These are phyloP conservation scores for Peronospora farinosa DNA, from an alignment of 352 stramenopile species.

Conservation along the genomic window DNA sequence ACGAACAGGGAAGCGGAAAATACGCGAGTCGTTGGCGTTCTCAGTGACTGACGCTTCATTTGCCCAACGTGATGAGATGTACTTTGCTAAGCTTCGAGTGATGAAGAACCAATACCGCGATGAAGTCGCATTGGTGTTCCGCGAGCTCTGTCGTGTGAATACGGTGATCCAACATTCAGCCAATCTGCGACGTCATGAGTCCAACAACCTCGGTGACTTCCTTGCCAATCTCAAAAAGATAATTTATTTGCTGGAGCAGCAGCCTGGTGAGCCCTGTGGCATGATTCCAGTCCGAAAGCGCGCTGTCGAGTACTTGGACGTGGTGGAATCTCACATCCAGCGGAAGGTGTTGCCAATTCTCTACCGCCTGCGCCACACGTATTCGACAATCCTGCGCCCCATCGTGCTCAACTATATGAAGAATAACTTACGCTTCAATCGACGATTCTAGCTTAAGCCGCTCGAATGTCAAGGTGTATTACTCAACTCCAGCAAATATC, in stretches of 20 bases:
- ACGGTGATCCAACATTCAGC: conserved; percentile 74
- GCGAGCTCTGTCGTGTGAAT: conserved; percentile 74
- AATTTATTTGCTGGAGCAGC: conserved; percentile 86
- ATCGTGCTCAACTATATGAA: conserved; percentile 76
- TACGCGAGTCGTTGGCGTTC: conserved; percentile 13
- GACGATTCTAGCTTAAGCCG: conserved; percentile 25
- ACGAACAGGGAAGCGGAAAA: conserved; percentile 26
- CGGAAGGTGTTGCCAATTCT: conserved; percentile 80
- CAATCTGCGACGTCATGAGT: conserved; percentile 67
- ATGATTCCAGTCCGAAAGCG: conserved; percentile 72
- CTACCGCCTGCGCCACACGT: conserved; percentile 65
- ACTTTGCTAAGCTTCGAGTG: conserved; percentile 57
- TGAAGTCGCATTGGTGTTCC: conserved; percentile 73
- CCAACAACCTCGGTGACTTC: conserved; percentile 77
- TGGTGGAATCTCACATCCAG: conserved; percentile 80
- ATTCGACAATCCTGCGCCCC: conserved; percentile 69
- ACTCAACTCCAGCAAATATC: conserved; percentile 5
- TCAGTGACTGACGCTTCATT: conserved; percentile 4
- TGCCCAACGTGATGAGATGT: conserved; percentile 41
- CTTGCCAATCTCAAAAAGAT: conserved; percentile 84
- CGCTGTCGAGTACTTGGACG: conserved; percentile 69
- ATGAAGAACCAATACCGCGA: conserved; percentile 77
- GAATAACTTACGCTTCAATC: conserved; percentile 54
- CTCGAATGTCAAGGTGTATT: conserved; percentile 1
- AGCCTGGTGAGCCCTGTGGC: conserved; percentile 58